phyloP scores from a whole-genome alignment of 306 rosid species.

The Dalbergia oliveri region DNA sequence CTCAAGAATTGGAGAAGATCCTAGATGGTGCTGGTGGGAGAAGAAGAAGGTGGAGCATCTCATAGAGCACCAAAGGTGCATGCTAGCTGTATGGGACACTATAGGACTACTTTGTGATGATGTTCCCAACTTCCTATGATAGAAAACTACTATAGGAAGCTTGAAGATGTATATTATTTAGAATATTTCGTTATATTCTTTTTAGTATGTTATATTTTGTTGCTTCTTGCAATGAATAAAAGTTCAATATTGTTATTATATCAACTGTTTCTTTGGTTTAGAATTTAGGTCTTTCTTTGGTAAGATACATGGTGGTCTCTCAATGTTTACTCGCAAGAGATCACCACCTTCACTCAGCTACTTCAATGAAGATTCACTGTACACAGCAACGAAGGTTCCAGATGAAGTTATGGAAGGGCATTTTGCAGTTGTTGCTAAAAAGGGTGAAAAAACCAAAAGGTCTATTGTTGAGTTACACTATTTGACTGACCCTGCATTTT shows the following conservation, averaged over 20 bases:
- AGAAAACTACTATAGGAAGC: background rate
- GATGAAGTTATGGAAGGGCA: constrained; percentile 60
- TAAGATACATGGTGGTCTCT: constrained; percentile 48
- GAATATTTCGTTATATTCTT: no score
- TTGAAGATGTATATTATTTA: background rate
- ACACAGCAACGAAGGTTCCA: constrained; percentile 31
- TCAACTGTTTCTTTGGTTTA: background rate
- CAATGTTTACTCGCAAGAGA: background rate
- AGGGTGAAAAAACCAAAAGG: constrained; percentile 58
- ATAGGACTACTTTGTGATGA: no score
- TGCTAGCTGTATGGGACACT: no score
- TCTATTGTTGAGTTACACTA: constrained; percentile 54
- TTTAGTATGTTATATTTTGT: background rate
- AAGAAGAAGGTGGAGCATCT: no score
- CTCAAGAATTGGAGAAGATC: constrained; percentile 47
- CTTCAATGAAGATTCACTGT: background rate
- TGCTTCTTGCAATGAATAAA: background rate
- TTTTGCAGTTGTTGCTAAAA: constrained; percentile 59
- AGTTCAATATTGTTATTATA: background rate
- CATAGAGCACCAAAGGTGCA: no score
- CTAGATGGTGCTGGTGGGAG: no score
- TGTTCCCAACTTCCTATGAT: background rate
- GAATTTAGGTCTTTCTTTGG: background rate
- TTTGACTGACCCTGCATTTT: constrained; percentile 60
- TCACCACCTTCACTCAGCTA: background rate